Percentiles rank a stretch among this genome's conserved stretches.
Evolutionary conservation across 75 land plant species (phyloP).

Genomic region (Sequoia sempervirens): DNA sequence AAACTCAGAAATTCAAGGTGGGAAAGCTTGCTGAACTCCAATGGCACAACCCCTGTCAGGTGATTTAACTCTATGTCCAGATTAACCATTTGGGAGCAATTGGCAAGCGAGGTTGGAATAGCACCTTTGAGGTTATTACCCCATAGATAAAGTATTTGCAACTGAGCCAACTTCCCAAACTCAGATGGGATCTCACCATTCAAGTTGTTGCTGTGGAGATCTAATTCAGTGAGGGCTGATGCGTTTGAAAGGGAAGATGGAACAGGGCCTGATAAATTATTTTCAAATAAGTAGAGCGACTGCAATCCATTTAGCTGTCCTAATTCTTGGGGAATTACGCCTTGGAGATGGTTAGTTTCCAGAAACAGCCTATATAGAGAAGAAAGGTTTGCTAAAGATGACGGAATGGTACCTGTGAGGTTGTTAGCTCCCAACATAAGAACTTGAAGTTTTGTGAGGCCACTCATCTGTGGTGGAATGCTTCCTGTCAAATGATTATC

Average conservation of each 20-base stretch:
- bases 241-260: conserved; percentile 16
- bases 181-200: conserved; percentile 12
- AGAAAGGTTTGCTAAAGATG: conserved; percentile 18
- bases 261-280: conserved; percentile 10
- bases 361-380: conserved; percentile 26
- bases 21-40: conserved; percentile 8
- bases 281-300: background rate
- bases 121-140: conserved; percentile 8
- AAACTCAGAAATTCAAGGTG: background rate
- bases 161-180: background rate
- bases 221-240: background rate
- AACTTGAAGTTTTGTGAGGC: conserved; percentile 8
- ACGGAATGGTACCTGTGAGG: conserved; percentile 32
- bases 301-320: background rate
- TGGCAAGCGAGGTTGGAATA: conserved; percentile 14
- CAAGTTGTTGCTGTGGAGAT: conserved; percentile 7
- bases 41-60: conserved; percentile 23
- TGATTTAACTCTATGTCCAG: conserved; percentile 16
- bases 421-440: conserved; percentile 26
- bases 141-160: background rate
- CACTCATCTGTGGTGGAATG: conserved; percentile 21
- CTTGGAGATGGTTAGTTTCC: conserved; percentile 23
- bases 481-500: conserved; percentile 16
- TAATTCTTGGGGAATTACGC: conserved; percentile 27
- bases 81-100: conserved; percentile 9